Conservation (phyloP, 148 eudicot genomes). For the Agrostemma githago region DNA sequence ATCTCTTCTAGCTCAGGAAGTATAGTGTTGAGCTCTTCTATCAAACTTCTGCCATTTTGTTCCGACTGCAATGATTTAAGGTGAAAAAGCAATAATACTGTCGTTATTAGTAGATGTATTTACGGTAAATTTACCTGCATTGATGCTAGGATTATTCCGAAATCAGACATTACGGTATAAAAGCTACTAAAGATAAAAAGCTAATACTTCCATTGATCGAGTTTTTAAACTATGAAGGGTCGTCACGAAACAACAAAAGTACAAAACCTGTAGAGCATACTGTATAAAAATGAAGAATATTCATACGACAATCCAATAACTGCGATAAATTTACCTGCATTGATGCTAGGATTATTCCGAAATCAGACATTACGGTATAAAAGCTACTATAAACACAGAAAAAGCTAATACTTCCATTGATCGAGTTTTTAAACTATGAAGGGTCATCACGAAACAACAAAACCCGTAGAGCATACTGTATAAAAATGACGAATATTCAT, state of each 20-base stretch:
- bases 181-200: neutral
- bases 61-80: conserved; percentile 37
- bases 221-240: neutral
- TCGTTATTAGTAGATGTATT: neutral
- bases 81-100: neutral
- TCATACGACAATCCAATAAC: neutral
- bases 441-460: neutral
- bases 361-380: too few species aligned
- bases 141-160: too few species aligned
- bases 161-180: too few species aligned
- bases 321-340: neutral
- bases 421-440: neutral
- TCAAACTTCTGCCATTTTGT: conserved; percentile 35
- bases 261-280: too few species aligned
- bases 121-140: too few species aligned
- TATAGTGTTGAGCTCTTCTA: conserved; percentile 40
- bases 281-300: neutral
- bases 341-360: too few species aligned
- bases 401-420: neutral
- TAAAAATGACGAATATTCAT: neutral
- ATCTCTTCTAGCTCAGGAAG: conserved; percentile 45
- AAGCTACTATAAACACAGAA: too few species aligned
- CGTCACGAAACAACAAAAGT: neutral
- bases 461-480: too few species aligned
- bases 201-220: neutral